Evolutionary conservation across 805 yeast genomes (phyloP), one percentile per base, ranked within the genome.

Genomic region (Metschnikowia lunata): DNA sequence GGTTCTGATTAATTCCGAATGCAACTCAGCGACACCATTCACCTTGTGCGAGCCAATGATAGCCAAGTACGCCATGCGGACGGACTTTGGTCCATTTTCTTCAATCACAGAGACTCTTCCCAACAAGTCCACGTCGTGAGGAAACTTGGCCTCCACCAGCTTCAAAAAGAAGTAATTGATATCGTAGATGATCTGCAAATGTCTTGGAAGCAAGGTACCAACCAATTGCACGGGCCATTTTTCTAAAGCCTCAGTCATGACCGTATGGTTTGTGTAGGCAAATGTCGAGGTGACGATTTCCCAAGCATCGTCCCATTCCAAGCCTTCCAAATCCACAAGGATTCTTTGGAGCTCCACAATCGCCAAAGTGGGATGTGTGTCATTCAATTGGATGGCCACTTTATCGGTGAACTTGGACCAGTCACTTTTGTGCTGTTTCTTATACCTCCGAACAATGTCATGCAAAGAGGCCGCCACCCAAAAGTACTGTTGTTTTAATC

Each of bases 401-500:
- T 83, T 82, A 48, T 86, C 91, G 14, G 96, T 80, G 63, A 89
- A 85, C 61, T 85, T 88, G 30, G 74, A 59, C 95, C 96, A 89
- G 37, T 88, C 78, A 56, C 80, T 75, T 55, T 76, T 76, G 51
- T 69, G 68, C 43, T 82, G 64, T 69, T 90, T 90, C 66, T 88
- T 83, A 70, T 85, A 89, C 59, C 97, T 79, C 62, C 97, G 83
- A 35, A 89, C 80, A 55, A 89, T 89, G 64, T 89, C 97, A 58
- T 85, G 88, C 55, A 90, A 75, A 12, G 96, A 87, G 30, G 97
- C 97, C 40, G 95, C 83, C 42, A 90, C 96, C 97, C 97, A 89
- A 69, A 89, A 90, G 67, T 88, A 90, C 67, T 89, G 97, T 71
- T 89, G 97, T 67, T 90, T 90, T 65, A 89, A 78, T 62, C 97